Conservation (phyloP, 2,329 filamentous ascomycete genomes). For the Capronia americana region DNA sequence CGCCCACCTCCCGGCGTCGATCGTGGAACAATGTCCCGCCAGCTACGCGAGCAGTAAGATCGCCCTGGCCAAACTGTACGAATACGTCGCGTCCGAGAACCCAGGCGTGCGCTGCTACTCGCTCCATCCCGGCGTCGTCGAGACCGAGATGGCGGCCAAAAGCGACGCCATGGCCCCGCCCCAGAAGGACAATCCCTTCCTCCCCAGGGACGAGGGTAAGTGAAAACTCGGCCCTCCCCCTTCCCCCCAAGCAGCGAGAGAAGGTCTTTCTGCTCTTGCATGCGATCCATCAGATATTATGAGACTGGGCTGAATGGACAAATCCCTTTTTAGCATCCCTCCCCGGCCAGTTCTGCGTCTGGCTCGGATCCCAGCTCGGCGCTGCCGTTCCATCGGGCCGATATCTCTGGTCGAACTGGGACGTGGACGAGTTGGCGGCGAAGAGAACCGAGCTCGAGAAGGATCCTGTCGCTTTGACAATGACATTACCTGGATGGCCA, state of each 20-base stretch:
- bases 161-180: not conserved
- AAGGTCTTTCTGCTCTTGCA: not conserved
- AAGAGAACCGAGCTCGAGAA: not conserved
- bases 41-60: constrained; percentile 53
- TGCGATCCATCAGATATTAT: not conserved
- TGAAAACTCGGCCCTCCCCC: too few relatives aligned
- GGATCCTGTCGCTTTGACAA: not conserved
- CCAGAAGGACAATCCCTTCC: not conserved
- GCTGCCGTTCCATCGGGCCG: not conserved
- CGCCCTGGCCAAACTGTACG: constrained; percentile 50
- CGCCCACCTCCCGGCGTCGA: constrained; percentile 10
- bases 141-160: constrained; percentile 21
- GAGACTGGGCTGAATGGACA: not conserved
- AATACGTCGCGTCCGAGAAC: constrained; percentile 51
- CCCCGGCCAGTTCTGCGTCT: not conserved
- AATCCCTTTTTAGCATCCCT: not conserved
- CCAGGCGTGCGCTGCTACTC: constrained; percentile 48
- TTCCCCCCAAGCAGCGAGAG: too few relatives aligned
- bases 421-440: not conserved
- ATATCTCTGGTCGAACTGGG: constrained; percentile 1
- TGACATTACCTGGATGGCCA: not conserved
- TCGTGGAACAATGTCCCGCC: constrained; percentile 11
- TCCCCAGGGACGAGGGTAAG: not conserved
- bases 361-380: not conserved
- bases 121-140: constrained; percentile 51